Evolutionary conservation across 2,329 filamentous ascomycete genomes (phyloP), one percentile per base, ranked within the genome.

Genomic region (Cladosporium sp.): DNA sequence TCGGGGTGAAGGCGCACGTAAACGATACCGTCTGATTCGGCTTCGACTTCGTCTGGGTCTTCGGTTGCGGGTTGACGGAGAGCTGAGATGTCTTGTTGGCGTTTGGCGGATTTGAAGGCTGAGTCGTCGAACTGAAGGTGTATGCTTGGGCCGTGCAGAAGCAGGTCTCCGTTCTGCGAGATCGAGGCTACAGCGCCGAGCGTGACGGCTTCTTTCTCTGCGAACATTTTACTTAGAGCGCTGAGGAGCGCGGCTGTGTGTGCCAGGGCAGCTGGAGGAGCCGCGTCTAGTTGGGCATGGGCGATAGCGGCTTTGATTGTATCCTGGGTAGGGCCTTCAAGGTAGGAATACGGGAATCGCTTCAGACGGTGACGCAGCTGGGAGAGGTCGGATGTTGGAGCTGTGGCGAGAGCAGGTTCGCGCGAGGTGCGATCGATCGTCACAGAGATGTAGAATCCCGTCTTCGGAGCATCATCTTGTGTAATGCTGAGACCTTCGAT

Each of bases 21-120:
- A 0, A 95, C 90, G 71, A 96, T 92, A 3, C 92, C 92, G 66
- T 88, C 82, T 66, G 85, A 83, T 74, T 90, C 88, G 2, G 87
- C 89, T 70, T 87, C 85, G 3, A 86, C 78, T 72, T 90, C 88
- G 59, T 83, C 82, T 0, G 82, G 77, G 21, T 87, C 83, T 72
- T 88, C 83, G 4, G 79, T 73, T 4, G 80, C 75, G 30, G 78
- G 77, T 67, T 87, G 83, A 28, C 88, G 82, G 14, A 89, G 78
- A 7, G 77, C 76, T 71, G 90, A 88, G 32, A 91, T 80, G 57
- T 86, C 85, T 49, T 80, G 76, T 67, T 91, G 88, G 1, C 89
- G 84, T n/a, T 83, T 82, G 1, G 82, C 81, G 72, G 85, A 89
- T 65, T 84, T 83, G 77, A 86, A 88, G 0, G 89, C 88, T 2